These are phyloP conservation scores for Yamadazyma ubonensis DNA, from an alignment of 805 yeast species.

Conservation along the genomic window DNA sequence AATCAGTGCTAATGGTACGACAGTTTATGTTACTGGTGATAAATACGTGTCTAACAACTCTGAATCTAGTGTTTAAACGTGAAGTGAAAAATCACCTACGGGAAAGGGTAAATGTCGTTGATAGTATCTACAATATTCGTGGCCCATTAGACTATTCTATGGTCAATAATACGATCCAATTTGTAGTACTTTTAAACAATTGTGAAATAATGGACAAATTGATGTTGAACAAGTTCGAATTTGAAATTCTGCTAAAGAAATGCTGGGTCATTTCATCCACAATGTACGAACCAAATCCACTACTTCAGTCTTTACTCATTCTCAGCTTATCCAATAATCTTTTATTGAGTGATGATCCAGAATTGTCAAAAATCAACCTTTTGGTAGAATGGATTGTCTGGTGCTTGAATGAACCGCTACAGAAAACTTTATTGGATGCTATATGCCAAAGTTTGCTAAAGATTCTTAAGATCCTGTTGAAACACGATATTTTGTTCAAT, in stretches of 20 bases:
- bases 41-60: constrained; percentile 27
- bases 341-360: constrained; percentile 21
- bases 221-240: constrained; percentile 21
- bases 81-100: constrained; percentile 1
- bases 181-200: constrained; percentile 8
- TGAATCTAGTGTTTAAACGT: constrained; percentile 26
- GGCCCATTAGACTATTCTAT: too few relatives aligned
- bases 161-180: constrained; percentile 2
- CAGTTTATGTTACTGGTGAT: constrained; percentile 34
- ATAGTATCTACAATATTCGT: constrained; percentile 1
- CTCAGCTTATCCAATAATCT: constrained; percentile 31
- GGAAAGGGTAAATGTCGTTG: neutral
- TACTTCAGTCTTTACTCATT: constrained; percentile 30
- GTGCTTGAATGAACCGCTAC: constrained; percentile 5
- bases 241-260: constrained; percentile 31
- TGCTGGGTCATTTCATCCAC: constrained; percentile 27
- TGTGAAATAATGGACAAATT: constrained; percentile 7
- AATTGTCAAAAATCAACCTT: constrained; percentile 28
- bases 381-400: constrained; percentile 14
- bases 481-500: constrained; percentile 9
- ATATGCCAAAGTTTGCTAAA: constrained; percentile 14
- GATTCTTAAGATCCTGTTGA: constrained; percentile 9
- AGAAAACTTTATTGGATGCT: constrained; percentile 23
- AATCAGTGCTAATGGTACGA: constrained; percentile 22
- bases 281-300: constrained; percentile 15